Evolutionary conservation across 1,284 basidiomycete genomes (phyloP), one percentile per base, ranked within the genome.

Genomic region (Coniophora puteana): DNA sequence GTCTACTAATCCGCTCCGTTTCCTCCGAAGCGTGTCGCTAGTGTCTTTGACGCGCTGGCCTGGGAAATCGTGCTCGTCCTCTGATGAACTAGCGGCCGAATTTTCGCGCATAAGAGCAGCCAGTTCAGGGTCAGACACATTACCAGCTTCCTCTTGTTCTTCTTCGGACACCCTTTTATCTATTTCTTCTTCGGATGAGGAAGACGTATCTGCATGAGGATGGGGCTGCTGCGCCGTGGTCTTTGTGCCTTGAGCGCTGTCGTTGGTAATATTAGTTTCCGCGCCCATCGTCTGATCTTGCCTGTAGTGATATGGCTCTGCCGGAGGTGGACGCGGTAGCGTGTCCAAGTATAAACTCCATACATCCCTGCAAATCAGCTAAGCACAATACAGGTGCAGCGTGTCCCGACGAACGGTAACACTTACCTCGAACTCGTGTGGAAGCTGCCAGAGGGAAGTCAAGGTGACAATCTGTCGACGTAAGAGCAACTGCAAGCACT

Each of bases 281-380:
- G 29, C n/a, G n/a, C n/a, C n/a, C n/a, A n/a, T n/a, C n/a, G 50
- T 45, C 38, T 49, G 50, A 26, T 71, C 74, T 44, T 71, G 59
- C 44, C 51, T 55, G 49, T 74, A 64, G 26, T 72, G 53, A 45
- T 74, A 68, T 5, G 83, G 80, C 49, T 84, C 83, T 13, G 83
- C 65, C 2, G 73, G 68, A 0, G 78, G 78, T 10, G 80, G 80
- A 27, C 71, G 64, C 3, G 78, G 72, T 5, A 89, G 65, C 4
- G 87, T 64, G 30, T 72, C 69, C 1, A 94, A 68, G 60, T 92
- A 77, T 16, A 92, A 68, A 1, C 80, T 71, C 90, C 92, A 93
- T 20, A 91, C 51, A 53, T 94, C 91, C 47, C 83, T 74, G 51
- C 88, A 91, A 32, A 91, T 66, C 23, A 74, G 65, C 90, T 93